Base-by-base conservation (phyloP, 2,329 filamentous ascomycete genomes). In the Fusarium pilosicola region DNA sequence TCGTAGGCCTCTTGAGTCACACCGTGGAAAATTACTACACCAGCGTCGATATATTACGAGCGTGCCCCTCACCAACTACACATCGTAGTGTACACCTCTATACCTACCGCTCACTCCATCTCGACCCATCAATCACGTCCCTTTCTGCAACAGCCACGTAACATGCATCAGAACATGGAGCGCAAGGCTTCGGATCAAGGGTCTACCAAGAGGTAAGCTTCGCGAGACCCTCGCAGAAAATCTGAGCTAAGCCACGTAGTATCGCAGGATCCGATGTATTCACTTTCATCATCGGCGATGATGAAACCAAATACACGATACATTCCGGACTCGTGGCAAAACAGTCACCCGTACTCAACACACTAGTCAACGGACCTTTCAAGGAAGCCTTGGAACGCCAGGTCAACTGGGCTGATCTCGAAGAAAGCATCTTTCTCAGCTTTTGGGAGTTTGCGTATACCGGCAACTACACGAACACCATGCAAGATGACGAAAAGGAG, bases 161-260 rank as follows among this genome's bases (percentile, higher is more conserved):
- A 3, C 7, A 39, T 28, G 20, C 24, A 39, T 2, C 11, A 41
- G 26, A 2, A 9, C 3, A 3, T 3, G 5, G 0, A 22, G 3
- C 6, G 15, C 14, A 28, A 15, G 6, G 20, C 15, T 2, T 11
- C 6, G 15, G 14, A 18, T 0, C 3, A 28, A 3, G 5, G 2
- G 3, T 18, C 24, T n/a, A 18, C 14, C 12, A 41, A 13, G 24
- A 39, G 4, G 51, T 30, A n/a, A 41, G 13, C 1, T 8, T 13
- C 24, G 2, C 4, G 3, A 9, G 6, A 15, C 9, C 13, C 13
- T 12, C 3, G 2, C 2, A 24, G 6, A 0, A 10, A 3, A 11
- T 1, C 11, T 3, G n/a, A 30, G n/a, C 51, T 55, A 20, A 41
- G 11, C 6, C 14, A 7, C 1, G 6, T 7, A 41, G 34, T 18